These are phyloP conservation scores for Cladophialophora exuberans DNA, from an alignment of 2,329 filamentous ascomycete genomes.

Conservation along the genomic window DNA sequence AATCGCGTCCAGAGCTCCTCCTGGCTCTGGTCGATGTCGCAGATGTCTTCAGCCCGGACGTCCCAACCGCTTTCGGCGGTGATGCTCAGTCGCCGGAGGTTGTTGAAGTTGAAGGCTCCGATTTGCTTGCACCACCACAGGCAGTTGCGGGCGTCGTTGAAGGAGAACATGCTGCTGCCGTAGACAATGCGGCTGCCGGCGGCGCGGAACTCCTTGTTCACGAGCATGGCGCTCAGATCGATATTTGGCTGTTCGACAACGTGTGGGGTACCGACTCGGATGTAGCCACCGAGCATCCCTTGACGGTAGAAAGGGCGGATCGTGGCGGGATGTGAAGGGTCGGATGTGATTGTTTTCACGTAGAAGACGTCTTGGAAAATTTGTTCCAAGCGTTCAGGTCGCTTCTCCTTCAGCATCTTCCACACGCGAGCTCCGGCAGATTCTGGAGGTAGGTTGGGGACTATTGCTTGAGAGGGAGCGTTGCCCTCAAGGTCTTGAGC, in stretches of 20 bases:
- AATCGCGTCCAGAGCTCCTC: conserved; percentile 26
- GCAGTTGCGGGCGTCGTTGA: conserved; percentile 21
- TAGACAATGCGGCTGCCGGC: conserved; percentile 18
- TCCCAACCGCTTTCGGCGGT: conserved; percentile 23
- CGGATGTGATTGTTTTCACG: not conserved
- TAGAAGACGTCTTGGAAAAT: conserved; percentile 16
- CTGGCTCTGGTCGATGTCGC: conserved; percentile 10
- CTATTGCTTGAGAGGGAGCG: not conserved
- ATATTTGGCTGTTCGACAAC: conserved; percentile 23
- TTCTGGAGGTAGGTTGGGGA: not conserved
- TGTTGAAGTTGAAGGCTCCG: conserved; percentile 20
- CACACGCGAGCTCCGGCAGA: not conserved
- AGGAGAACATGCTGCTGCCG: conserved; percentile 19
- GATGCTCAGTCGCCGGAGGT: conserved; percentile 11
- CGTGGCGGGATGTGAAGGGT: not conserved
- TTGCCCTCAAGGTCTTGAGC: too few relatives aligned
- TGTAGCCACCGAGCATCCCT: conserved; percentile 23
- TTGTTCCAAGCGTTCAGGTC: not conserved
- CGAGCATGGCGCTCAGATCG: conserved; percentile 15
- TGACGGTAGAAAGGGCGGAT: conserved; percentile 21
- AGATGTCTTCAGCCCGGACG: not conserved
- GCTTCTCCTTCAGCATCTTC: not conserved
- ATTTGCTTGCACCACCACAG: conserved; percentile 28
- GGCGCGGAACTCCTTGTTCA: conserved; percentile 23
- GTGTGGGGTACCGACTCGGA: conserved; percentile 1